Evolutionary conservation across 441 rosid species (phyloP).

Genomic region (Corymbia citriodora): DNA sequence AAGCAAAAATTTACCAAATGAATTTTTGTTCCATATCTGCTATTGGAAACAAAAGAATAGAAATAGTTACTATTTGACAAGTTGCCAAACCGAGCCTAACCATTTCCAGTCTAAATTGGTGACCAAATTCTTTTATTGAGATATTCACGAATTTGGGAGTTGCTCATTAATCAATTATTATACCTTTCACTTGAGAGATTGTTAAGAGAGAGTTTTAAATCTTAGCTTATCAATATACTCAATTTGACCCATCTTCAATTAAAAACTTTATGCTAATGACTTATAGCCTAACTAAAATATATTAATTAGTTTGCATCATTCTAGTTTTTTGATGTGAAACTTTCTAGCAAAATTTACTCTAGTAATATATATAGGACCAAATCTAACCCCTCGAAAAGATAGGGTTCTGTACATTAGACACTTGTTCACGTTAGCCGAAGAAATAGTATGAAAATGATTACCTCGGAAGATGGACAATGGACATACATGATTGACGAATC

Average conservation of each 20-base stretch:
- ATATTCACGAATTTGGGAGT: background rate
- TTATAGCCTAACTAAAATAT: fast-evolving
- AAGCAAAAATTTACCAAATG: too few relatives aligned
- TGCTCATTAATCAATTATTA: background rate
- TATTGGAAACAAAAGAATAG: too few relatives aligned
- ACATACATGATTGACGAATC: background rate
- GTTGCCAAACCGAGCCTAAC: too few relatives aligned
- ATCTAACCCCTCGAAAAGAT: background rate
- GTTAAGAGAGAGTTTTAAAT: background rate
- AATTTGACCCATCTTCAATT: too few relatives aligned
- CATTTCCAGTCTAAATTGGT: background rate
- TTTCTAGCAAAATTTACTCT: too few relatives aligned
- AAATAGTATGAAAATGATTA: background rate
- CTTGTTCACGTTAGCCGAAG: background rate
- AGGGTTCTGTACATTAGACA: background rate
- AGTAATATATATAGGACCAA: background rate
- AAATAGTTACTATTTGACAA: too few relatives aligned
- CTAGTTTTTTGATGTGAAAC: too few relatives aligned
- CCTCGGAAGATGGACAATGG: background rate
- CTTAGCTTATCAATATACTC: fast-evolving
- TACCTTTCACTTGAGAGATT: background rate
- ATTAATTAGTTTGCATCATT: too few relatives aligned
- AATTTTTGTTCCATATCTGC: too few relatives aligned
- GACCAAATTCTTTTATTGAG: background rate
- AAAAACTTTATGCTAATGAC: too few relatives aligned